These are phyloP conservation scores for Aspergillus carbonarius DNA, from an alignment of 2,329 filamentous ascomycete species.

Conservation along the genomic window DNA sequence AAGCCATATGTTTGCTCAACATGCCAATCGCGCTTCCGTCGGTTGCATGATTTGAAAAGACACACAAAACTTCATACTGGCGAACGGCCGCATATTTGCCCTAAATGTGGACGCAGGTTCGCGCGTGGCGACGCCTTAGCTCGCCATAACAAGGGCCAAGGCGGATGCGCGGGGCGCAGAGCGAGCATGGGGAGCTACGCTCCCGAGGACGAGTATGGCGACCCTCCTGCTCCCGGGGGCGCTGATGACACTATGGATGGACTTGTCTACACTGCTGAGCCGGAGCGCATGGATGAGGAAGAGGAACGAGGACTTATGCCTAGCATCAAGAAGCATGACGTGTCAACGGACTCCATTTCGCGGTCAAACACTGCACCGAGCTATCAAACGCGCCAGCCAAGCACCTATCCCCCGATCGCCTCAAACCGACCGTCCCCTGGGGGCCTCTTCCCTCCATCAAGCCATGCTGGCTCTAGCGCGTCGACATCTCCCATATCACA, in stretches of 20 bases:
- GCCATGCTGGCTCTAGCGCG: conserved; percentile 57
- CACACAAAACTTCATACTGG: conserved; percentile 96
- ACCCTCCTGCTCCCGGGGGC: conserved; percentile 44
- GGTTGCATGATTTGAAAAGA: conserved; percentile 91
- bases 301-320: conserved; percentile 59
- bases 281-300: conserved; percentile 51
- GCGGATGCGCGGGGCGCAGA: conserved; percentile 88
- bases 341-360: conserved; percentile 52
- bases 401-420: conserved; percentile 74
- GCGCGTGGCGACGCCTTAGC: conserved; percentile 92
- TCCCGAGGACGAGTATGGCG: conserved; percentile 68
- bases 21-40: conserved; percentile 89
- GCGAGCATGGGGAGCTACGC: conserved; percentile 82
- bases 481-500: conserved; percentile 55
- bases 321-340: conserved; percentile 71
- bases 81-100: conserved; percentile 90
- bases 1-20: conserved; percentile 93
- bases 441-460: conserved; percentile 62
- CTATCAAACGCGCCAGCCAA: conserved; percentile 65
- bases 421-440: conserved; percentile 51
- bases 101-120: conserved; percentile 92
- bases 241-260: conserved; percentile 63
- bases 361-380: conserved; percentile 40
- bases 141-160: conserved; percentile 91
- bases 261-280: conserved; percentile 55